Evolutionary conservation across 2,329 filamentous ascomycete species (phyloP), one percentile per base, ranked within the genome.

Genomic region (Conoideocrella luteorostrata): DNA sequence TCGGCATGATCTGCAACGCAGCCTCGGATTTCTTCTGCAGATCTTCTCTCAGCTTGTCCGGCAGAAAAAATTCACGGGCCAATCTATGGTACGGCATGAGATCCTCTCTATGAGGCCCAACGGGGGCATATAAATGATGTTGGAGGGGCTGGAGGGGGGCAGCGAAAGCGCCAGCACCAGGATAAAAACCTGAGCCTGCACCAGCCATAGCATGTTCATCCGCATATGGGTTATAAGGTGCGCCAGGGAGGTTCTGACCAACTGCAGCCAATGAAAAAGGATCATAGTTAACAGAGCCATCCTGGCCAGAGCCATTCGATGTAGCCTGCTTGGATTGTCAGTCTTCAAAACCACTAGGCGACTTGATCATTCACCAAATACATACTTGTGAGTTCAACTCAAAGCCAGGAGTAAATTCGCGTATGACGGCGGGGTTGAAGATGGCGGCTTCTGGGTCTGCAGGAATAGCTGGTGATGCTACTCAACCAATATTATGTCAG

Each of bases 61-160:
- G 81, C 33, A 97, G 77, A 63, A 98, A 98, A 52, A 97, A 87
- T 58, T 97, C 90, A 58, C 94, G 88, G 2, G 87, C 82, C 45
- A 84, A 83, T 47, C 88, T 81, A 60, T 98, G 91, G 58, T 95
- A 95, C 3, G 85, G 81, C 52, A 86, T 73, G 23, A 95, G 72
- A 50, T 88, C 88, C 49, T 91, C 86, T 47, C 82, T 79, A 59
- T 89, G 79, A n/a, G 87, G 82, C 5, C 88, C 88, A 45, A 90
- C 77, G 0, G 90, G 89, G 24, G 88, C 87, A 63, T 98, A 98
- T 11, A 95, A 75, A 62, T 98, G 93, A 61, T 96, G 95, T 69
- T 91, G 86, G 5, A 89, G 77, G 18, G 85, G 85, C 51, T 85
- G 82, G 17, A 72, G 61, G 13, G 73, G 70, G 10, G 72, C 62